Evolutionary conservation across 2,329 filamentous ascomycete genomes (phyloP), one percentile per base, ranked within the genome.

Genomic region (Arthrobotrys megalospora): DNA sequence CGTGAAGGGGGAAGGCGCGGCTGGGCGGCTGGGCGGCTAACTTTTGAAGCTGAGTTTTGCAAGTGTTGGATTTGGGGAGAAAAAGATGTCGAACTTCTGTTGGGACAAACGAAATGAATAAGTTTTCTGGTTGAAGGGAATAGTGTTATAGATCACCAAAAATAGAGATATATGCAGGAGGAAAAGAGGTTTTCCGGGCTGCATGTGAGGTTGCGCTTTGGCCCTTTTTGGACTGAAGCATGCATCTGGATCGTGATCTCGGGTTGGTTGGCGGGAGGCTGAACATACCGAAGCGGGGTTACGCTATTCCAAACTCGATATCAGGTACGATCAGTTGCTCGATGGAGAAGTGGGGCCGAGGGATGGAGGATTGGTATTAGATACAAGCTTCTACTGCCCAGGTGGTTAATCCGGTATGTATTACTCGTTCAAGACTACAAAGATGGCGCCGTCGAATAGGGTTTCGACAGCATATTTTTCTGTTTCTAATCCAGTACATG

Each of bases 201-300:
- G 67, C 67, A 71, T 63, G 34, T 24, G 55, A 64, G 14, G 45
- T 21, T 34, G 60, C 69, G 69, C 69, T 73, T 73, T 58, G 52
- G 32, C 69, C 50, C 50, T 60, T 73, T 73, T 66, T 36, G 68
- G 36, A 41, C 12, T 38, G 6, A 63, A 38, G 19, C 16, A 41
- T 32, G 34, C 36, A 66, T 72, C 68, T 19, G 65, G 55, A 58
- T 73, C 69, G 69, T 52, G 69, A 72, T 66, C 50, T 60, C 55
- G 69, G 60, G 69, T 60, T 60, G 60, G 69, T 60, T 60, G 38
- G 69, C 41, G 60, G 60, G 62, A 73, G 60, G 60, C 69, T 60
- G 55, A 60, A 50, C 36, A 58, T 66, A 34, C 69, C 69, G 60
- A 66, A 66, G 60, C 41, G 69, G 69, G 69, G 60, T 58, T 52